Base-by-base conservation (phyloP, 1,139 yeast species). In the Taphrina confusa region DNA sequence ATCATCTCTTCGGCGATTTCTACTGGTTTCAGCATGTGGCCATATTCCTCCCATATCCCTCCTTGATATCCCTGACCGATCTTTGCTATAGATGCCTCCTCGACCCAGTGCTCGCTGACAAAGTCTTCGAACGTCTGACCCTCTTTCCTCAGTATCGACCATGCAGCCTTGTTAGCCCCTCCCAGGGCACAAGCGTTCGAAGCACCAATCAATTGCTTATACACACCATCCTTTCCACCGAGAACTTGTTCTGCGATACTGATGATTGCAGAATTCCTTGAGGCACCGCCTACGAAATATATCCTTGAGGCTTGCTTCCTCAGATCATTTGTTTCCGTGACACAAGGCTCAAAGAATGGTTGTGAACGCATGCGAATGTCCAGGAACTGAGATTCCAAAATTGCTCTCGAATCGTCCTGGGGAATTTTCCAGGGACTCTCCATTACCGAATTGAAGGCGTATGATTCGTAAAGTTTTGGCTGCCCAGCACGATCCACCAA, bases 151-250 rank as follows among this genome's bases (percentile, higher is more conserved):
- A 68, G 79, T 71, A 63, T 70, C 64, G 69, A 75, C 87, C 95
- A 89, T 57, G 85, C 78, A 0, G 96, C 95, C 70, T 87, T 86
- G 73, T 80, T 87, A 44, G 95, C 95, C 3, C 96, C 96, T n/a
- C 97, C 97, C 52, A 87, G 74, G 1, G 96, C 97, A 78, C 97
- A 90, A 0, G 96, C 95, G 72, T 90, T 90, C 4, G 92, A 83
- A 52, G 88, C 81, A 68, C 87, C 92, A 18, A 61, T 61, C 25
- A 63, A 60, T 28, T 85, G 85, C 65, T 82, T 81, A 71, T 74
- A 88, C 62, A 85, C 82, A 1, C 92, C 94, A 18, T 80, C 75
- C 1, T 68, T 63, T 8, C 81, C 78, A 3, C 91, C 90, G 40
- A 90, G 73, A 5, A 90, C 84, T 12, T 84, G 77, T 2, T 91